Conservation (phyloP, 2,329 filamentous ascomycete genomes). For the Cercospora sp. region DNA sequence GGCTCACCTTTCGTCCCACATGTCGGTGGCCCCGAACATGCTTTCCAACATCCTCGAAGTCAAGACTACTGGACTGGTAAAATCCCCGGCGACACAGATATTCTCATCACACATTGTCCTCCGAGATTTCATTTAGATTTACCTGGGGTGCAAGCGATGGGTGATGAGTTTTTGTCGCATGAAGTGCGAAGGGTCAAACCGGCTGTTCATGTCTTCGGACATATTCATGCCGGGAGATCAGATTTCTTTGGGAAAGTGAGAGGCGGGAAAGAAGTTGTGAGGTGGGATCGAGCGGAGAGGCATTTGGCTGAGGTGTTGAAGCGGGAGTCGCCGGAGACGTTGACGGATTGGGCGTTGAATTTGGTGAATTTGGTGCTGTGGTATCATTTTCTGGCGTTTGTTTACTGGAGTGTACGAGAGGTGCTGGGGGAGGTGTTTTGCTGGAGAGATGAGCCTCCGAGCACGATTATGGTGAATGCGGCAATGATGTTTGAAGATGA, state of each 20-base stretch:
- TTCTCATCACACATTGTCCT: slow-evolving; percentile 79
- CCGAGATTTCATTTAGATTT: slow-evolving; percentile 70
- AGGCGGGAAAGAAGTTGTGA: slow-evolving; percentile 67
- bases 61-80: slow-evolving; percentile 71
- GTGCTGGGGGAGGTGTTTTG: slow-evolving; percentile 62
- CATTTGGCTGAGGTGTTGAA: slow-evolving; percentile 67
- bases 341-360: slow-evolving; percentile 36
- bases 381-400: slow-evolving; percentile 54
- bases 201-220: slow-evolving; percentile 77
- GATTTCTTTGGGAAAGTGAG: slow-evolving; percentile 30
- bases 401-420: slow-evolving; percentile 29
- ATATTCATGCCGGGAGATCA: slow-evolving; percentile 67
- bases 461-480: slow-evolving; percentile 61
- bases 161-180: slow-evolving; percentile 65
- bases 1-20: slow-evolving; percentile 72
- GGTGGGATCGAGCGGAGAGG: slow-evolving; percentile 72
- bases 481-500: slow-evolving; percentile 54
- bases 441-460: slow-evolving; percentile 43
- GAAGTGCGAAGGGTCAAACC: slow-evolving; percentile 76
- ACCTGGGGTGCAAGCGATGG: slow-evolving; percentile 57
- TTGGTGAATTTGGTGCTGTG: slow-evolving; percentile 47
- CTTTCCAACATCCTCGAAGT: slow-evolving; percentile 70
- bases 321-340: slow-evolving; percentile 37
- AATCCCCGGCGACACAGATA: slow-evolving; percentile 70
- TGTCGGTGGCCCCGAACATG: slow-evolving; percentile 70